phyloP scores from a whole-genome alignment of 106 monocot genomes.

The Xerophyta viscosa region DNA sequence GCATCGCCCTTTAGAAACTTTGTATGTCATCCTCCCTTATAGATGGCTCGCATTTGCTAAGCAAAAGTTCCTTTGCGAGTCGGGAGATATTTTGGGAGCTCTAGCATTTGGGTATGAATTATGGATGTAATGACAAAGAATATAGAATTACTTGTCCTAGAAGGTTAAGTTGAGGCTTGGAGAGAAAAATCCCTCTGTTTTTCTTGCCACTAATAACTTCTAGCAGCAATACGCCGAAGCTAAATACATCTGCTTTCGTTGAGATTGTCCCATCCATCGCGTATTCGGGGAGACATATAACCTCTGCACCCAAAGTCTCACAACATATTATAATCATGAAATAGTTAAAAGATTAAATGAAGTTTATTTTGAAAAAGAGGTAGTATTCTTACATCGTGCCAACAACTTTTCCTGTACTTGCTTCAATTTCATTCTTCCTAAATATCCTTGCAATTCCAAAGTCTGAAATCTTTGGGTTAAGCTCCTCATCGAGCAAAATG shows the following conservation, averaged over 20 bases:
- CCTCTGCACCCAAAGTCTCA: constrained; percentile 22
- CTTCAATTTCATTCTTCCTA: constrained; percentile 17
- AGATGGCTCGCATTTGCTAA: no score
- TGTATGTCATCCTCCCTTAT: no score
- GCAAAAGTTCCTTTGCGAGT: no score
- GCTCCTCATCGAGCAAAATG: constrained; percentile 35
- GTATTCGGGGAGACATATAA: constrained; percentile 44
- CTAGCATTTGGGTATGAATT: no score
- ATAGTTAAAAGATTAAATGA: neutral
- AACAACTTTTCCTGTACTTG: constrained; percentile 25
- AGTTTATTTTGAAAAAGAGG: constrained; percentile 11
- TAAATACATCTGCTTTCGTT: constrained; percentile 27
- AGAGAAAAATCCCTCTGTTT: neutral
- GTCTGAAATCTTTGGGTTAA: constrained; percentile 55
- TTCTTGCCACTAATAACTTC: constrained; percentile 29
- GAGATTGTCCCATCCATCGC: constrained; percentile 24
- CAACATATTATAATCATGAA: neutral
- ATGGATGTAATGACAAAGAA: no score
- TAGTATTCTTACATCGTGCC: constrained; percentile 42
- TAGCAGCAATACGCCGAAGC: constrained; percentile 28
- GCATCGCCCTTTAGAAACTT: no score
- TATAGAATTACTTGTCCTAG: constrained; percentile 9
- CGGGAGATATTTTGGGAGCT: no score
- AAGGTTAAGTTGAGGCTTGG: neutral
- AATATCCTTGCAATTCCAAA: constrained; percentile 52